Conservation (phyloP, 202 grass and related monocot species). For the Elaeis oleifera region DNA sequence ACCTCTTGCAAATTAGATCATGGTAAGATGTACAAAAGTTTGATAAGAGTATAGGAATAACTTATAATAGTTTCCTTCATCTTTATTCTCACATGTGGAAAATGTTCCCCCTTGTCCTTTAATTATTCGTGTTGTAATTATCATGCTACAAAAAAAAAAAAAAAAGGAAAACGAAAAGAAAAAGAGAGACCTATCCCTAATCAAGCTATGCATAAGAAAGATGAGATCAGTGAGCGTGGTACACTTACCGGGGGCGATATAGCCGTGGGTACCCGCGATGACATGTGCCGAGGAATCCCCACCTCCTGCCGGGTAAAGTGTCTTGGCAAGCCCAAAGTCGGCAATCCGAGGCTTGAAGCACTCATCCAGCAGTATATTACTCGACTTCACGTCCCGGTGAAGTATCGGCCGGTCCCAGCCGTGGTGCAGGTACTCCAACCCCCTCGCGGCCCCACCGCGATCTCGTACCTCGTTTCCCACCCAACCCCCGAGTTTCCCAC, state of each 20-base stretch:
- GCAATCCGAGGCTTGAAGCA: conserved; percentile 66
- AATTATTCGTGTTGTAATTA: background rate
- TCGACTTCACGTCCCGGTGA: conserved; percentile 84
- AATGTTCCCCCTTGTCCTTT: too few species aligned
- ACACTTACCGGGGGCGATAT: conserved; percentile 59
- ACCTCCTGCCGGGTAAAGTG: conserved; percentile 16
- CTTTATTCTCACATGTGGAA: too few species aligned
- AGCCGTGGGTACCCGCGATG: conserved; percentile 70
- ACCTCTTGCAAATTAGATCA: too few species aligned
- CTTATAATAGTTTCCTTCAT: too few species aligned
- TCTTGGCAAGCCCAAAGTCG: conserved; percentile 84
- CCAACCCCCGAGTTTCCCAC: conserved; percentile 26
- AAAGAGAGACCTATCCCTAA: too few species aligned
- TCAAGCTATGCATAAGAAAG: too few species aligned
- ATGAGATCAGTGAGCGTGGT: background rate
- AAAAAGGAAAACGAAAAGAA: background rate
- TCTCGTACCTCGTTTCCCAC: conserved; percentile 56
- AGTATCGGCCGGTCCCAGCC: conserved; percentile 66
- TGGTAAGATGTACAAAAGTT: too few species aligned
- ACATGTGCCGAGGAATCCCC: conserved; percentile 24
- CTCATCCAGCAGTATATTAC: conserved; percentile 87
- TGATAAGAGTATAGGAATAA: too few species aligned
- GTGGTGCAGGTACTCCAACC: conserved; percentile 77
- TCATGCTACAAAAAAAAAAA: background rate
- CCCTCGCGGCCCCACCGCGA: conserved; percentile 53